Conservation (phyloP, 305 asterid genomes). For the Solanum hybrid region DNA sequence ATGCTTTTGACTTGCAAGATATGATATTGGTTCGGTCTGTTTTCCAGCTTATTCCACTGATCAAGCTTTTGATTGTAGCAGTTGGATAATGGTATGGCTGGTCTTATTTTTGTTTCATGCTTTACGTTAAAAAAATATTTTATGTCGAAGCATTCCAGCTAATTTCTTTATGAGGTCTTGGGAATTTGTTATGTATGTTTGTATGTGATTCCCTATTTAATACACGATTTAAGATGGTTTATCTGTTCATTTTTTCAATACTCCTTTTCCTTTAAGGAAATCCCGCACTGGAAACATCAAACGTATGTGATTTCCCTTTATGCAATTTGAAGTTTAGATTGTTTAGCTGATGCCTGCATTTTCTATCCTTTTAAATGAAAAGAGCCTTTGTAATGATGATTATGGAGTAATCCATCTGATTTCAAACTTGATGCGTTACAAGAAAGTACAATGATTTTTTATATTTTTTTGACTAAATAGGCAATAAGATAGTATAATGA, state of each 20-base stretch:
- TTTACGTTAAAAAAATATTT: background rate
- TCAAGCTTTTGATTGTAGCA: background rate
- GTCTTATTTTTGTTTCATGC: background rate
- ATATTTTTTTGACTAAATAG: no score
- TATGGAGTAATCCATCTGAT: background rate
- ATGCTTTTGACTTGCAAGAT: background rate
- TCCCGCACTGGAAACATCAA: no score
- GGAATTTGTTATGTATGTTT: no score
- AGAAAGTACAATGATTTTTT: no score
- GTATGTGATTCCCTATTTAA: no score
- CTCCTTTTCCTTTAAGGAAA: no score
- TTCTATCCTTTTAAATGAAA: background rate
- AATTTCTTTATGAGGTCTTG: background rate
- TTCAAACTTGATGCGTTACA: background rate
- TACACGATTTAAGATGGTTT: no score
- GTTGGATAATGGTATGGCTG: background rate
- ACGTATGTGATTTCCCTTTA: no score
- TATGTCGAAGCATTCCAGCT: background rate
- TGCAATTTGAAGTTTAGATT: no score
- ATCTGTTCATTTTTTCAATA: no score
- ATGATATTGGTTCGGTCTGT: background rate
- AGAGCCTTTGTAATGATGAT: background rate
- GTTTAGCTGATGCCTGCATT: background rate
- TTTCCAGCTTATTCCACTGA: background rate
- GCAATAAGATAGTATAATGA: no score